Evolutionary conservation across 2,329 filamentous ascomycete species (phyloP), one percentile per base, ranked within the genome.

Genomic region (Fusarium virguliforme): DNA sequence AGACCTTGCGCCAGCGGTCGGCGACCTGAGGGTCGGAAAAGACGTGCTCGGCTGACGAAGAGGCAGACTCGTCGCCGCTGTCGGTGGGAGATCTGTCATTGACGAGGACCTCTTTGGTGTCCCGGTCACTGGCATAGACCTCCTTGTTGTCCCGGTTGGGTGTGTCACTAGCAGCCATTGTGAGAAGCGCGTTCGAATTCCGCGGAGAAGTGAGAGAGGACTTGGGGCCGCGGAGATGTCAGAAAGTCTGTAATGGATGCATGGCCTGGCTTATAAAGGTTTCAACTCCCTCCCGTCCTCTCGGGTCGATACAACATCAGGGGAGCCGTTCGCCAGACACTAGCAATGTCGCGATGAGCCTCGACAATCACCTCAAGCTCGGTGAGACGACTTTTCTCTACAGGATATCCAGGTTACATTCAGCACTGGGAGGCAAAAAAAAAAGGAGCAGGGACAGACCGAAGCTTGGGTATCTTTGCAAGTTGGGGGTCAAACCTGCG

Each of bases 21-120:
- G 87, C 86, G 3, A 86, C 79, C 4, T 81, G 80, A 3, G 85
- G 83, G 55, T 89, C 85, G 0, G 83, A 79, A 71, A 90, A 90
- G 37, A 81, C 60, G 50, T 85, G 82, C n/a, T 81, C 78, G 2
- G 77, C 68, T 1, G 70, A 65, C 0, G 77, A 75, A 7, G 66
- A 60, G 24, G 69, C 68, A 13, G 70, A 71, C 38, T 71, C 70
- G 38, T 72, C 74, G 6, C 74, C 67, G 4, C 74, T 76, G 54
- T 76, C 74, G 46, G 26, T 54, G 3, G 43, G 43, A 50, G 43
- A 30, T 50, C 15, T 9, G 18, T 50, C 43, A 50, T 50, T 30
- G 43, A 50, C 26, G 30, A 50, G 6, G 28, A 50, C 43, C 6
- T 50, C 43, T 8, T 50, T 50, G 18, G 43, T 50, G 43, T 50